Evolutionary conservation across 163 green algal genomes (phyloP).

Genomic region (Chlamydomonas reinhardtii): DNA sequence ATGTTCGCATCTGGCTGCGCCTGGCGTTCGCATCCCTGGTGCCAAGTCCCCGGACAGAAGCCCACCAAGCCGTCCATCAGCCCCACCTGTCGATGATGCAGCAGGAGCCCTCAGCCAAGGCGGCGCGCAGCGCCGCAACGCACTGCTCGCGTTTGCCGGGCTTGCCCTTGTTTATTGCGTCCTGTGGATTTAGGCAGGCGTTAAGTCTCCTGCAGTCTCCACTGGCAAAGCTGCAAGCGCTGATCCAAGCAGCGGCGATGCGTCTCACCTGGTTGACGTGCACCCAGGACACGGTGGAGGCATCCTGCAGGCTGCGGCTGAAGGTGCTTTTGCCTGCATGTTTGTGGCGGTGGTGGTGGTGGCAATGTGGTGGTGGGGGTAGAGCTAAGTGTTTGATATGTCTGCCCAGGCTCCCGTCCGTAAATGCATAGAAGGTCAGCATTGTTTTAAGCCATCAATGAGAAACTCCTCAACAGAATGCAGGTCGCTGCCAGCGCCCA

Average conservation of each 20-base stretch:
- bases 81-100: constrained; percentile 49
- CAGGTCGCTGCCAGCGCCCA: too few relatives aligned
- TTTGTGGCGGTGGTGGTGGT: constrained; percentile 26
- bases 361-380: background rate
- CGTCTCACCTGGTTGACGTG: constrained; percentile 52
- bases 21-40: too few relatives aligned
- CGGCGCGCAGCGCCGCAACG: constrained; percentile 41
- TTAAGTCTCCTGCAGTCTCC: too few relatives aligned
- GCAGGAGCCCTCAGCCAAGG: constrained; percentile 42
- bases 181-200: constrained; percentile 58
- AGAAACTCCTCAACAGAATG: too few relatives aligned
- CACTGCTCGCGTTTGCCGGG: constrained; percentile 64
- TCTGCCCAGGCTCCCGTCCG: too few relatives aligned
- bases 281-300: constrained; percentile 43
- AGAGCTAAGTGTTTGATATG: too few relatives aligned
- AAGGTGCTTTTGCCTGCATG: constrained; percentile 77
- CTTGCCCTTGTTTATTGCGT: constrained; percentile 47
- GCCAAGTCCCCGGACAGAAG: too few relatives aligned
- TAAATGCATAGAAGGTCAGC: background rate
- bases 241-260: too few relatives aligned
- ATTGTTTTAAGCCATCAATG: too few relatives aligned
- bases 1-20: too few relatives aligned
- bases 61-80: too few relatives aligned
- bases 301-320: constrained; percentile 38
- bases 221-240: too few relatives aligned